Evolutionary conservation across 169 alveolate genomes (phyloP).

Genomic region (Cryptosporidium sp.): DNA sequence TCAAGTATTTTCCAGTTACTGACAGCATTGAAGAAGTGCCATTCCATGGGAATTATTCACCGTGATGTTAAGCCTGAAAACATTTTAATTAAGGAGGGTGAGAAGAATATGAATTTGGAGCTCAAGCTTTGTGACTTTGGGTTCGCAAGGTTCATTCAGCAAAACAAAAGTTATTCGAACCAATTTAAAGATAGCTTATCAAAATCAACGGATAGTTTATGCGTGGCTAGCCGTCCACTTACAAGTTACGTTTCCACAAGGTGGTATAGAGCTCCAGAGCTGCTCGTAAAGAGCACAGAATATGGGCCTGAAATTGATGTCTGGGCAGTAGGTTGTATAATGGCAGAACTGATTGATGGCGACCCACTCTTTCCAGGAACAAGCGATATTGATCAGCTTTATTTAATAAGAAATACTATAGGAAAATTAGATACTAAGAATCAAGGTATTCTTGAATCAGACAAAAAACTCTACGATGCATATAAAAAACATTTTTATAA

Average conservation of each 20-base stretch:
- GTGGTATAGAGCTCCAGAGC: constrained; percentile 93
- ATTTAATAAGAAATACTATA: constrained; percentile 83
- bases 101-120: constrained; percentile 40
- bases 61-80: constrained; percentile 94
- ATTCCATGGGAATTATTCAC: constrained; percentile 88
- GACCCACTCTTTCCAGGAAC: constrained; percentile 95
- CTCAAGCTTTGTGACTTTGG: constrained; percentile 93
- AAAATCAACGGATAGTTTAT: constrained; percentile 84
- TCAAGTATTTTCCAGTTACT: constrained; percentile 89
- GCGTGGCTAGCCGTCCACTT: constrained; percentile 70
- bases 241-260: constrained; percentile 91
- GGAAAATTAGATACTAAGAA: constrained; percentile 85
- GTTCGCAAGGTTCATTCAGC: constrained; percentile 88
- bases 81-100: constrained; percentile 80
- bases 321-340: constrained; percentile 93
- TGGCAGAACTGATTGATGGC: constrained; percentile 94
- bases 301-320: constrained; percentile 90
- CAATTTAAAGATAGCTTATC: constrained; percentile 30
- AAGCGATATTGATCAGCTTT: constrained; percentile 89
- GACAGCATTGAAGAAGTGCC: constrained; percentile 90
- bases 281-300: constrained; percentile 82
- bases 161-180: constrained; percentile 72
- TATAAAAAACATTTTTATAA: constrained; percentile 56
- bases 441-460: constrained; percentile 83
- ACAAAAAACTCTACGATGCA: constrained; percentile 78